These are phyloP conservation scores for Helianthus annuus DNA, from an alignment of 129 eudicot genomes.

Conservation along the genomic window DNA sequence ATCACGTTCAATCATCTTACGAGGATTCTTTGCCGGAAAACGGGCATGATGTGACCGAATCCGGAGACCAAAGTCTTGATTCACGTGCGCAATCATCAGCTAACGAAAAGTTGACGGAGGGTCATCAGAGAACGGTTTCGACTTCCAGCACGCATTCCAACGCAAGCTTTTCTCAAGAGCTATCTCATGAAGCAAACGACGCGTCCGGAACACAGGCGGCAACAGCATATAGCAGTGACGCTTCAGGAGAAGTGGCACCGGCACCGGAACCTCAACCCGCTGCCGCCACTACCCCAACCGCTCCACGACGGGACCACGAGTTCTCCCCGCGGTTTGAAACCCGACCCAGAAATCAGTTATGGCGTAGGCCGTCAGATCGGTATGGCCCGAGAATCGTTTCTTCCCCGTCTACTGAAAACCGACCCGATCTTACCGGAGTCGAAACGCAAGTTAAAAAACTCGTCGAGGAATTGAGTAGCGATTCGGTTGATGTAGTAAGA, in stretches of 20 bases:
- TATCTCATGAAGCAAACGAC: constrained; percentile 54
- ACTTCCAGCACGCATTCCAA: constrained; percentile 54
- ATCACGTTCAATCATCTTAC: constrained; percentile 64
- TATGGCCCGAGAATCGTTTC: constrained; percentile 59
- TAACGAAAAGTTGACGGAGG: constrained; percentile 47
- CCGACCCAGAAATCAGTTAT: constrained; percentile 53
- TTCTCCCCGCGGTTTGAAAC: constrained; percentile 57
- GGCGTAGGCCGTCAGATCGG: constrained; percentile 73
- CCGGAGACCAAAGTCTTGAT: constrained; percentile 44
- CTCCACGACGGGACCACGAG: constrained; percentile 57
- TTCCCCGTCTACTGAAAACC: constrained; percentile 54
- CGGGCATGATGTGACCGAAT: constrained; percentile 47
- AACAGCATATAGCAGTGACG: constrained; percentile 48
- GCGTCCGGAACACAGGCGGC: constrained; percentile 37
- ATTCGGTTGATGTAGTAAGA: constrained; percentile 52
- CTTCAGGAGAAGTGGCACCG: constrained; percentile 61
- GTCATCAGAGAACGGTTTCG: constrained; percentile 59
- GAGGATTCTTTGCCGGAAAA: constrained; percentile 59
- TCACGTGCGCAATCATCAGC: constrained; percentile 38
- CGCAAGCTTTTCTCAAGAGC: constrained; percentile 53
- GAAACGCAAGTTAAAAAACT: constrained; percentile 61
- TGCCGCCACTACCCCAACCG: constrained; percentile 37
- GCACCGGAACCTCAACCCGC: constrained; percentile 41
- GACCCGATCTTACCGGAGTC: constrained; percentile 61
- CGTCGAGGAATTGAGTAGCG: constrained; percentile 61